Conservation (phyloP, 306 rosid species). For the Sophora flavescens region DNA sequence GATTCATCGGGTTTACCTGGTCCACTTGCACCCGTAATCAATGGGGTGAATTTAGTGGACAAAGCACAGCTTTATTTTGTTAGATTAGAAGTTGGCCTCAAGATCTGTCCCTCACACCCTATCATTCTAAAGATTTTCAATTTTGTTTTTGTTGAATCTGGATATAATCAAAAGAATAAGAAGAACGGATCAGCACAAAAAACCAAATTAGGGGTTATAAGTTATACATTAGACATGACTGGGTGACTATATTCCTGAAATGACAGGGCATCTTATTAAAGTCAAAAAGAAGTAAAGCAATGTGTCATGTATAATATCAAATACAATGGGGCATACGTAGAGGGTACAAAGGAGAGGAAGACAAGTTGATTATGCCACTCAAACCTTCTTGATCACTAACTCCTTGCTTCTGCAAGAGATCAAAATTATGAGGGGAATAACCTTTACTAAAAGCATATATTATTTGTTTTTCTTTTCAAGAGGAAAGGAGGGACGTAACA, state of each 20-base stretch:
- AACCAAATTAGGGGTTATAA: not conserved
- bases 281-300: slow-evolving; percentile 48
- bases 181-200: slow-evolving; percentile 25
- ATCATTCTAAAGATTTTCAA: not conserved
- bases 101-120: not conserved
- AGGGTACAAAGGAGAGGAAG: not conserved
- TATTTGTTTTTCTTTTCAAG: slow-evolving; percentile 6
- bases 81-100: not conserved
- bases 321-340: slow-evolving; percentile 20
- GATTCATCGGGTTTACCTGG: too few species aligned
- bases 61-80: not conserved
- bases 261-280: slow-evolving; percentile 46
- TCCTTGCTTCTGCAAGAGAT: slow-evolving; percentile 41
- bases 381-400: slow-evolving; percentile 51
- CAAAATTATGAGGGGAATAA: slow-evolving; percentile 32
- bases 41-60: not conserved
- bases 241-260: slow-evolving; percentile 43
- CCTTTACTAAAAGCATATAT: slow-evolving; percentile 33
- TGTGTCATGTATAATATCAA: slow-evolving; percentile 24
- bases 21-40: too few species aligned
- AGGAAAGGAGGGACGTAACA: not conserved
- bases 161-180: not conserved
- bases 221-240: slow-evolving; percentile 18
- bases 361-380: slow-evolving; percentile 42
- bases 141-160: not conserved